Evolutionary conservation across 495 filamentous ascomycete species (phyloP).

Genomic region (Hypomontagnella submonticulosa): DNA sequence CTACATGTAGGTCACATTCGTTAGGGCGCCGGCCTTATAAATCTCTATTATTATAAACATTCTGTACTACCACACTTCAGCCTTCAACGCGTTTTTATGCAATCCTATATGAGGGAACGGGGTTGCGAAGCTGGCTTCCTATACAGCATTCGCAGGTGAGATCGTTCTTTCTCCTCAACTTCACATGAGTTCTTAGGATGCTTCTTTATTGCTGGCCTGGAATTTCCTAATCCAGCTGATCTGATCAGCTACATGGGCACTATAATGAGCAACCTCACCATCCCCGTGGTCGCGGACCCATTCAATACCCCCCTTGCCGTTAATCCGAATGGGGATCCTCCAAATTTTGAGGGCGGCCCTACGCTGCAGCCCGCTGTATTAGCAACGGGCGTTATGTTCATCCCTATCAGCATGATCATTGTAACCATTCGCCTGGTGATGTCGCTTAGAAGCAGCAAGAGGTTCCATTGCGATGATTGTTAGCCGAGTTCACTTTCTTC

Average conservation of each 20-base stretch:
- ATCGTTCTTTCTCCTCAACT: no score
- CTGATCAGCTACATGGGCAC: background rate
- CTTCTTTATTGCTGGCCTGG: no score
- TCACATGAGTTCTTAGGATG: no score
- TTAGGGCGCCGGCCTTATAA: no score
- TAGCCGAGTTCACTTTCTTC: background rate
- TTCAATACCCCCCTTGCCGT: background rate
- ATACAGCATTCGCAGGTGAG: no score
- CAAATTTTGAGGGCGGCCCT: conserved; percentile 2
- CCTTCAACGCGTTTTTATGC: no score
- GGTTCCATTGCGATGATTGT: conserved; percentile 5
- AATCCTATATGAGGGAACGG: no score
- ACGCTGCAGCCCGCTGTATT: conserved; percentile 1
- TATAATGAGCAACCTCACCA: background rate
- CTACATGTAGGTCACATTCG: no score
- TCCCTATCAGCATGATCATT: conserved; percentile 2
- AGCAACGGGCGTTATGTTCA: background rate
- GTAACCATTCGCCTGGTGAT: background rate
- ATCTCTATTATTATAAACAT: no score
- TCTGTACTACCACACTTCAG: no score
- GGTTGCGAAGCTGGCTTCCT: no score
- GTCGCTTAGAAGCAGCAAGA: background rate
- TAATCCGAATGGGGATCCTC: conserved; percentile 12
- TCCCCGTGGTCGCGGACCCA: background rate
- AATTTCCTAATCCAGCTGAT: background rate